Evolutionary conservation across 306 rosid species (phyloP).

Genomic region (Urtica urens): DNA sequence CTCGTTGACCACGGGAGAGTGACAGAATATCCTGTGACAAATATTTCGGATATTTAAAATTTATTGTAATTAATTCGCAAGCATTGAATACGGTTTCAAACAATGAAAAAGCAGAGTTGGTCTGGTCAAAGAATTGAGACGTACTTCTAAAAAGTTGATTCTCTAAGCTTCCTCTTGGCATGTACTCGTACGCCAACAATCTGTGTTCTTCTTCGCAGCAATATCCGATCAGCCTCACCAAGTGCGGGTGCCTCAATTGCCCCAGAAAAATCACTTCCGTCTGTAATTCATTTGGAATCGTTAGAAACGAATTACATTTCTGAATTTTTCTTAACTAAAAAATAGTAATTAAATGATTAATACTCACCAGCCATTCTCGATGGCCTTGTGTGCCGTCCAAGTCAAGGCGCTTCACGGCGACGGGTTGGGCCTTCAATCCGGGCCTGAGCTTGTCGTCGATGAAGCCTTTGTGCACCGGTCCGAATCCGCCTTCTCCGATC

Average conservation of each 20-base stretch:
- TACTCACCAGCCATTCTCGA: conserved; percentile 89
- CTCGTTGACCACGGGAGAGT: conserved; percentile 87
- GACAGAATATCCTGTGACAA: conserved; percentile 44
- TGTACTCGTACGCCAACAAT: conserved; percentile 65
- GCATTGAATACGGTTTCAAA: neutral
- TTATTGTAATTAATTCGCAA: neutral
- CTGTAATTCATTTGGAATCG: conserved; percentile 19
- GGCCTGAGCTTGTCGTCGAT: conserved; percentile 73
- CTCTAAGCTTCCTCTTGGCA: conserved; percentile 96
- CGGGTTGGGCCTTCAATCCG: conserved; percentile 75
- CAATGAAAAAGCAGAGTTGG: neutral
- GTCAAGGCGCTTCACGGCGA: conserved; percentile 81
- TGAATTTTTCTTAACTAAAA: no score
- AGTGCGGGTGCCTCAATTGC: conserved; percentile 71
- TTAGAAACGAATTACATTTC: no score
- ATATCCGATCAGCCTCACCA: conserved; percentile 86
- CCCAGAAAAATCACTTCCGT: conserved; percentile 91
- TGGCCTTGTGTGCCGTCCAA: conserved; percentile 94
- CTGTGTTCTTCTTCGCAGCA: conserved; percentile 93
- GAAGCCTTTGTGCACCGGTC: conserved; percentile 92
- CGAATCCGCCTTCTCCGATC: conserved; percentile 97
- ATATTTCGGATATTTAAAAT: neutral
- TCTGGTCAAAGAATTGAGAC: conserved; percentile 4
- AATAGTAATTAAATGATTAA: no score
- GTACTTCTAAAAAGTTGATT: conserved; percentile 86